Conservation (phyloP, 345 rosid species). For the Orychophragmus violaceus region DNA sequence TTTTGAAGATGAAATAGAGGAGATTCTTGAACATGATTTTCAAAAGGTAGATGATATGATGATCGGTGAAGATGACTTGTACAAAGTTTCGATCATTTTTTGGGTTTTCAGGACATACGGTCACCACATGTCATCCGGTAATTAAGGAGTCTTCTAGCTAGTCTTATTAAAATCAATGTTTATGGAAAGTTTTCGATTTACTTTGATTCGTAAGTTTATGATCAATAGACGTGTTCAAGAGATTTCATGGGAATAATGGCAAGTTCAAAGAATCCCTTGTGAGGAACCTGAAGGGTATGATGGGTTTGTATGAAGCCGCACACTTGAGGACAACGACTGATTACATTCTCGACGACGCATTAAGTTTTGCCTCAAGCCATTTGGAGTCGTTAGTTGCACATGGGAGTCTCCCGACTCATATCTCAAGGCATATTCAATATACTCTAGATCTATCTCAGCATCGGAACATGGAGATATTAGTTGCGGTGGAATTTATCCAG, state of each 20-base stretch:
- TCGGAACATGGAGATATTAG: not conserved
- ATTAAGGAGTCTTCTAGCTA: not conserved
- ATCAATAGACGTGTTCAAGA: constrained; percentile 32
- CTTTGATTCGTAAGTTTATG: too few species aligned
- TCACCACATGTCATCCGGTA: not conserved
- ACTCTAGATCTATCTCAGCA: not conserved
- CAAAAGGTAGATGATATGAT: too few species aligned
- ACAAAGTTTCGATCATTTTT: too few species aligned
- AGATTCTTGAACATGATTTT: not conserved
- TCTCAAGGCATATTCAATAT: not conserved
- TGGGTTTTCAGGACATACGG: too few species aligned
- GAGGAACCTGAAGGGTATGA: constrained; percentile 22
- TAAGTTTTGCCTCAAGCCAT: constrained; percentile 8
- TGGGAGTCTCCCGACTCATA: not conserved
- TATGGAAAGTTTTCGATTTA: too few species aligned
- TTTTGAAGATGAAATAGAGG: not conserved
- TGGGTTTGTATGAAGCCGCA: constrained; percentile 38
- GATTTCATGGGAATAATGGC: constrained; percentile 24
- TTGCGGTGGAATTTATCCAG: not conserved
- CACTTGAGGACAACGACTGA: constrained; percentile 22
- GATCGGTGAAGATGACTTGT: too few species aligned
- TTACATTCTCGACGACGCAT: constrained; percentile 31
- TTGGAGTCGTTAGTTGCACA: not conserved
- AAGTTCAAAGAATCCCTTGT: constrained; percentile 10
- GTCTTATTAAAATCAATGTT: too few species aligned